Base-by-base conservation (phyloP, 73 alveolate species). In the Uronychia binucleata region DNA sequence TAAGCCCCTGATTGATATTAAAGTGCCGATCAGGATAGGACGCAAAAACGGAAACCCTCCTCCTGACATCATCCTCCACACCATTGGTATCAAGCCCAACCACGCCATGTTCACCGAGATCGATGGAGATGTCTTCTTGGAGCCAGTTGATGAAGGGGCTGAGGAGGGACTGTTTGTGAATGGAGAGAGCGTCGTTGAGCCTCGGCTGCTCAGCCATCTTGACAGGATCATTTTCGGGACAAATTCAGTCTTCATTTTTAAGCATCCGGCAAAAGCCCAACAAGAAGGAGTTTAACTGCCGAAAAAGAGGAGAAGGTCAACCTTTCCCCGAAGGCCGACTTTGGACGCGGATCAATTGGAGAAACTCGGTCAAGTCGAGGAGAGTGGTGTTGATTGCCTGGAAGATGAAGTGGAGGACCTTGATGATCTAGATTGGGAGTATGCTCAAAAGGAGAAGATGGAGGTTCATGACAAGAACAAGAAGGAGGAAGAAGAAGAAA, bases 21-120 rank as follows among this genome's bases (percentile, higher is more conserved):
- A 83, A 80, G 93, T 89, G 59, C 98, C 97, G 27, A 90, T 97
- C 29, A 91, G 94, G 78, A 98, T 96, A 0, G 99, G 99, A 31
- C 88, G 99, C 79, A 92, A 94, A 75, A 91, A 92, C 74, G 98
- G 98, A 27, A 91, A 88, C 67, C 99, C 99, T 0, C 77, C 96
- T 0, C 99, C 99, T 59, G 88, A 94, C 57, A 95, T 97, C 74
- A 88, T 94, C 29, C 87, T 97, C 34, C 94, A 94, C 59, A 98
- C 98, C 11, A 94, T 97, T 79, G 99, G 99, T 13, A 95, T 97
- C 0, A 59, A 88, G 81, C 95, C 91, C 11, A 97, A 96, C 82
- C 99, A 97, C 88, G 92, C 94, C 13, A 93, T 86, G 30, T 85
- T 92, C 85, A 80, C 79, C 30, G 86, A 76, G 28, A 76, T 91